Conservation (phyloP, 1,284 basidiomycete species). For the Microbotryomycetes sp. region DNA sequence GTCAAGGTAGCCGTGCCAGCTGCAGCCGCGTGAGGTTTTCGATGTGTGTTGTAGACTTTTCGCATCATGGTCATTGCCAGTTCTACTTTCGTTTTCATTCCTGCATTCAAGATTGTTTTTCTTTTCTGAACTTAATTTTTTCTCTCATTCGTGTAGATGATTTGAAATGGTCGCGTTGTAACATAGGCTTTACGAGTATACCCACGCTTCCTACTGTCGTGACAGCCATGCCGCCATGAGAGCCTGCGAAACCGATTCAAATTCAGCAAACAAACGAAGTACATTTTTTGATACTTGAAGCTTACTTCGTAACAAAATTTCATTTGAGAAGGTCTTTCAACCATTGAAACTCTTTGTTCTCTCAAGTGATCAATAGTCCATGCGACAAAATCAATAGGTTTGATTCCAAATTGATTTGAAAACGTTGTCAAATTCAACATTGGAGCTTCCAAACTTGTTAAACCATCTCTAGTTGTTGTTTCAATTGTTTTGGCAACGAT, state of each 20-base stretch:
- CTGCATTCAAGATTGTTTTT: no score
- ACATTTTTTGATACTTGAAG: constrained; percentile 1
- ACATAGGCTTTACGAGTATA: no score
- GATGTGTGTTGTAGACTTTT: background rate
- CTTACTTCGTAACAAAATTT: constrained; percentile 55
- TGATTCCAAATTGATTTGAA: background rate
- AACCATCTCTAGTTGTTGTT: background rate
- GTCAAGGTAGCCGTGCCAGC: constrained; percentile 11
- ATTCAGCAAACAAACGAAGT: background rate
- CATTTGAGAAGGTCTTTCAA: constrained; percentile 63
- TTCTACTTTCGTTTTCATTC: no score
- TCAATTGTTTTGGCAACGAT: background rate
- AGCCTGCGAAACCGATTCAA: background rate
- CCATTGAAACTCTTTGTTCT: constrained; percentile 75
- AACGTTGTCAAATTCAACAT: constrained; percentile 4
- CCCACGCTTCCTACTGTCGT: background rate
- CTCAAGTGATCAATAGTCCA: constrained; percentile 67
- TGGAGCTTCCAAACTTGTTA: background rate
- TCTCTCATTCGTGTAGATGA: no score
- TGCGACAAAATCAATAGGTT: constrained; percentile 54
- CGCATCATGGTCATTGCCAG: background rate
- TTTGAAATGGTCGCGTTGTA: no score
- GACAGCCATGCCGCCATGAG: constrained; percentile 20
- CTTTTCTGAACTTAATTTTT: no score
- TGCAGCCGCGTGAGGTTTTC: background rate